A percentile compares a stretch with the other conserved stretches of the same genome.
These are phyloP conservation scores for Paxillus rubicundulus DNA, from an alignment of 768 basidiomycete species.

Conservation along the genomic window DNA sequence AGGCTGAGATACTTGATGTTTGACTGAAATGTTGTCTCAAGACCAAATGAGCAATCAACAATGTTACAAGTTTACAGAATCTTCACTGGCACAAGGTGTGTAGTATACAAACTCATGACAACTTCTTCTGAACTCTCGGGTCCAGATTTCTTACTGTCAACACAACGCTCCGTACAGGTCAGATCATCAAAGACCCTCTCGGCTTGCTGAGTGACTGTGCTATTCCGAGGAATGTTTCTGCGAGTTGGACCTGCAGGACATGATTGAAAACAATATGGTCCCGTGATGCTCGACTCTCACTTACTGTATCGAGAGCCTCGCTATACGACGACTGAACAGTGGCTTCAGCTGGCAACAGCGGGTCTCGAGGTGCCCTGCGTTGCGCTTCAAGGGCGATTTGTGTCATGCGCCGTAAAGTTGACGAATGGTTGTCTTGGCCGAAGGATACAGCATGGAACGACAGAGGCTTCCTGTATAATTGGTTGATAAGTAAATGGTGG, in stretches of 20 bases:
- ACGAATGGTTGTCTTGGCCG: conserved; percentile 26
- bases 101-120: too few species aligned
- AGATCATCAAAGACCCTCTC: conserved; percentile 39
- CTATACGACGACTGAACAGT: conserved; percentile 41
- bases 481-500: too few species aligned
- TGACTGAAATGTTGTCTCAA: too few species aligned
- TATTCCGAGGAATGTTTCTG: conserved; percentile 52
- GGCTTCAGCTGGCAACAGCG: conserved; percentile 25
- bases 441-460: conserved; percentile 53
- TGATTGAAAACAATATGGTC: background rate
- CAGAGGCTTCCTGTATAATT: conserved; percentile 39
- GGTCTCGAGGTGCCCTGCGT: conserved; percentile 36
- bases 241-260: conserved; percentile 41
- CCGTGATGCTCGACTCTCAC: background rate
- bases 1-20: too few species aligned
- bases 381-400: conserved; percentile 45
- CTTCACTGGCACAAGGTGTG: too few species aligned
- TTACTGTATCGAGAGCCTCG: conserved; percentile 45
- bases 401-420: conserved; percentile 43
- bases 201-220: conserved; percentile 53
- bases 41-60: too few species aligned
- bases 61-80: too few species aligned
- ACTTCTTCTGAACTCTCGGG: too few species aligned
- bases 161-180: too few species aligned
- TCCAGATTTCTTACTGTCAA: too few species aligned